Base-by-base conservation (phyloP, 129 eudicot species). In the Calendula officinalis region DNA sequence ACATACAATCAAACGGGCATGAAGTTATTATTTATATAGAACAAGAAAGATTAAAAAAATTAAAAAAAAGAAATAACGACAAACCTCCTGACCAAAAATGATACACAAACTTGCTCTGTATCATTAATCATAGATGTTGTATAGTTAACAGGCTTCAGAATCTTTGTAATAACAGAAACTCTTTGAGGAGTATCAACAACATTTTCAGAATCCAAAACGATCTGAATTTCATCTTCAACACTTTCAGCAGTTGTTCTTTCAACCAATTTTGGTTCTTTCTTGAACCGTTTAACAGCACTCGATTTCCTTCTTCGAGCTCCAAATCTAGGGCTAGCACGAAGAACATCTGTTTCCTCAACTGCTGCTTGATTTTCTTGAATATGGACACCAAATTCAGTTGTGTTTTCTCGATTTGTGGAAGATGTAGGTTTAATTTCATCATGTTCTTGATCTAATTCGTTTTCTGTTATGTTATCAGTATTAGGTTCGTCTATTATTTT, bases 81-180 rank as follows among this genome's bases (percentile, higher is more conserved):
- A 52, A 70, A 94, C 99, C 99, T 88, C 80, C 12, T 46, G 27
- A 85, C 99, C 78, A 76, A 57, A 63, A 94, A 89, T 48, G 87
- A 81, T 11, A 94, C 87, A 3, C 80, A 64, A 43, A 88, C 86
- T 4, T 83, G 92, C 75, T 81, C 82, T 3, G 34, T 66, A 62
- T 68, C 72, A 38, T 78, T 71, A 42, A 80, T 34, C 12, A 67
- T 46, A 48, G 89, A 73, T 3, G 83, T 50, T 62, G 87, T 74
- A 84, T 81, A 94, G 75, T 84, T 72, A 40, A 83, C 75, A 7
- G 97, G 89, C 83, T 73, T 88, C 22, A 91, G 45, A 55, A 91
- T 84, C 77, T 69, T 67, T 5, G 82, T 75, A 51, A 92, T 80
- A 11, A 65, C 67, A 75, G 54, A 37, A 32, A 73, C 9, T 61